Evolutionary conservation across 805 yeast genomes (phyloP).

Genomic region (Ogataea wickerhamii): DNA sequence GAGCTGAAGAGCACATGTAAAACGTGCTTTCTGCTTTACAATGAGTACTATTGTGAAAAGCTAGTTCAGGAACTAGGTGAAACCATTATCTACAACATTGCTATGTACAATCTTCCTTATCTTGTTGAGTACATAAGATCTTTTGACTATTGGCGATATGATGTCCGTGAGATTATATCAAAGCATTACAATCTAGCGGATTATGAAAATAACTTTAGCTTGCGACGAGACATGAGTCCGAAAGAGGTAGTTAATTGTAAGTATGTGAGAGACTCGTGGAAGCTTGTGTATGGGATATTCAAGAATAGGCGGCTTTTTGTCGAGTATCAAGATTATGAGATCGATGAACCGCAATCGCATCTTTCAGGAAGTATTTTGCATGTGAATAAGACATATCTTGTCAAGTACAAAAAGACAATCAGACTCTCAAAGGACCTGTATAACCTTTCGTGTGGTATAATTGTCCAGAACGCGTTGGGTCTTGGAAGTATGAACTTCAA

Average conservation of each 20-base stretch:
- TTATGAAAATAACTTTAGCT: conserved; percentile 16
- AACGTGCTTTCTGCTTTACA: conserved; percentile 45
- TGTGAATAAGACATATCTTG: conserved; percentile 46
- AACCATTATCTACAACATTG: conserved; percentile 21
- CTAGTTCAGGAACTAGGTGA: conserved; percentile 32
- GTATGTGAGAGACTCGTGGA: conserved; percentile 53
- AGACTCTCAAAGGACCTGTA: conserved; percentile 49
- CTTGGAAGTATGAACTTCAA: conserved; percentile 57
- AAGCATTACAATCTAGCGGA: conserved; percentile 20
- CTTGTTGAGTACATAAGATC: conserved; percentile 30
- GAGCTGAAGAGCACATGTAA: conserved; percentile 30
- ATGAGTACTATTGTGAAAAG: conserved; percentile 42
- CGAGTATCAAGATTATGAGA: conserved; percentile 34
- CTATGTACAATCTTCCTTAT: conserved; percentile 22
- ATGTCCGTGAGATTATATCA: conserved; percentile 25
- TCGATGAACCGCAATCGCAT: conserved; percentile 47
- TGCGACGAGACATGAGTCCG: conserved; percentile 16
- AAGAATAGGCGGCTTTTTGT: conserved; percentile 53
- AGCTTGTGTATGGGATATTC: conserved; percentile 46
- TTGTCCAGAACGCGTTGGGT: conserved; percentile 52
- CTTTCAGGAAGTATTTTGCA: conserved; percentile 36
- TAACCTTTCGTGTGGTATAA: conserved; percentile 49
- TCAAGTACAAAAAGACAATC: conserved; percentile 42
- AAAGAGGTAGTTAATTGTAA: conserved; percentile 23
- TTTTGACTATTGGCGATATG: conserved; percentile 35